Percentiles rank a stretch among this genome's conserved stretches.
These are phyloP conservation scores for Phialophora tarda DNA, from an alignment of 2,329 filamentous ascomycete species.

Conservation along the genomic window DNA sequence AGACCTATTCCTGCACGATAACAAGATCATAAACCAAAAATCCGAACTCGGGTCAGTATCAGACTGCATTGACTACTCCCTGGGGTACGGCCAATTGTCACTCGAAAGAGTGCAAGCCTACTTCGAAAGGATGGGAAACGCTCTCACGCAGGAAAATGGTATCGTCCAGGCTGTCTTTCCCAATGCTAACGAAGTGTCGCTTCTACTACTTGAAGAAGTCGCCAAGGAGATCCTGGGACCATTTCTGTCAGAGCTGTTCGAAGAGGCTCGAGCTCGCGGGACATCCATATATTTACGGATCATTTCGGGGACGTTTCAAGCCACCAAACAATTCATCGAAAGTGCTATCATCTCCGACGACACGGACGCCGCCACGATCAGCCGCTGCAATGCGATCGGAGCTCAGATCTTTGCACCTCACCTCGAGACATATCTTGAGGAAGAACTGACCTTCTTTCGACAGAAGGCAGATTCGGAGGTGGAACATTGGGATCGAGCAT, in stretches of 20 bases:
- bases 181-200: conserved; percentile 70
- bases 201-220: conserved; percentile 79
- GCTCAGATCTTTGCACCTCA: conserved; percentile 84
- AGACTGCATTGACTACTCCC: conserved; percentile 76
- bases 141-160: conserved; percentile 80
- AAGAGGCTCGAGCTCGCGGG: conserved; percentile 80
- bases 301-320: conserved; percentile 85
- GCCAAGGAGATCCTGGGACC: conserved; percentile 82
- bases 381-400: conserved; percentile 71
- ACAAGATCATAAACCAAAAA: conserved; percentile 78
- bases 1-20: conserved; percentile 86
- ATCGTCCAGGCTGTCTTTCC: conserved; percentile 86
- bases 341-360: conserved; percentile 68
- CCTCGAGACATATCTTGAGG: conserved; percentile 88
- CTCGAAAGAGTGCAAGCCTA: conserved; percentile 81
- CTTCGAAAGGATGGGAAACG: conserved; percentile 73
- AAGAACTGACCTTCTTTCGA: conserved; percentile 87
- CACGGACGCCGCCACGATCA: conserved; percentile 64
- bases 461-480: conserved; percentile 78
- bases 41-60: conserved; percentile 74
- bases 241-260: conserved; percentile 82
- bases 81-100: conserved; percentile 67
- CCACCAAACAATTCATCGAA: conserved; percentile 77
- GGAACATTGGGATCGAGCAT: conserved; percentile 83
- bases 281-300: conserved; percentile 81